Base-by-base conservation (phyloP, 2,329 filamentous ascomycete species). In the Knoxdaviesia capensis region DNA sequence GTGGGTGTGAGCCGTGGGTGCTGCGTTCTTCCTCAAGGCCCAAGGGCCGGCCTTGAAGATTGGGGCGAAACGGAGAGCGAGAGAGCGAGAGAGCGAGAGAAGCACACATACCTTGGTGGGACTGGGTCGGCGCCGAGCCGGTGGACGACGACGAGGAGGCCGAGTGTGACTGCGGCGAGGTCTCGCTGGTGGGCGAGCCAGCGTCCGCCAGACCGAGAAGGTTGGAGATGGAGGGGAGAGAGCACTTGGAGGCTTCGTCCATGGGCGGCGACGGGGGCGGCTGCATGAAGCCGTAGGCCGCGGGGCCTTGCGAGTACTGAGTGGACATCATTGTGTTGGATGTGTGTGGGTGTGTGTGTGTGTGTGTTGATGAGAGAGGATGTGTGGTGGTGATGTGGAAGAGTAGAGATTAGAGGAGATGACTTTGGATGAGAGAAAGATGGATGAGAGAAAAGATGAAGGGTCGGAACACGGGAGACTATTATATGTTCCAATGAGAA, bases 141-240 rank as follows among this genome's bases (percentile, higher is more conserved):
- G 20, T 20, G 20, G 20, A 20, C 20, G 20, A 20, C 20, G 20
- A 2, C 20, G 20, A 20, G 20, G 20, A 20, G 20, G 20, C 20
- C 20, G 20, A 20, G 43, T 59, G 56, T 41, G 59, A 57, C 54
- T 66, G 59, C 53, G 66, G 60, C 32, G 65, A 65, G n/a, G 66
- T 60, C 61, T 77, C 64, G 57, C 64, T 65, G 11, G 68, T 68
- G 41, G 66, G 64, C 34, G 69, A 73, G 51, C 68, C 77, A 51
- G 75, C 76, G 59, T 90, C 83, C 42, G 85, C 83, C 53, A 88
- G 72, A 47, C 81, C 80, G 41, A 96, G 68, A 44, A 96, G 70
- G 58, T 85, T 88, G 34, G 86, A 94, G 58, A 96, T 94, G 35
- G 88, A 94, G 20, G 88, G 88, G 44, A 96, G 66, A 41, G 86